Evolutionary conservation across 192 early-diverging fungal species (phyloP), one percentile per base, ranked within the genome.

Genomic region (Irineochytrium annulatum): DNA sequence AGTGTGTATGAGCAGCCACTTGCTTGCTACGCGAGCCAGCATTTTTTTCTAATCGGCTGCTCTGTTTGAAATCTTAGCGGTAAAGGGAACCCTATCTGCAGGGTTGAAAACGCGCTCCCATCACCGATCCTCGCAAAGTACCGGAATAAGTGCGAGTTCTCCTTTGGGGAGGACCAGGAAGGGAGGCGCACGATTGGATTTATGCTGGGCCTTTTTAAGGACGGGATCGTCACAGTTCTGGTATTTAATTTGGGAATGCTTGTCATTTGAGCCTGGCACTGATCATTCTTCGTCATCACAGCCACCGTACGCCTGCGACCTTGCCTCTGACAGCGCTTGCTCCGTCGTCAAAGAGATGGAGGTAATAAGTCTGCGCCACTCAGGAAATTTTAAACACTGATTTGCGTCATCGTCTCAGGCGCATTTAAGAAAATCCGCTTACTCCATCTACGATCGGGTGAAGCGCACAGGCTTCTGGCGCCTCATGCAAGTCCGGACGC

Each of bases 71-170:
- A 49, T 22, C 6, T 8, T 24, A 49, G 22, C n/a, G 46, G 37
- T 3, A 27, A 33, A 29, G 51, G 52, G n/a, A 44, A 58, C 13
- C 45, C 26, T 20, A n/a, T 62, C 11, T 79, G 72, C 35, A 53
- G 57, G 20, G 30, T 73, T 17, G 34, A 51, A 43, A 49, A 60
- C 6, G 39, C 62, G 1, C 45, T 79, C 8, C 63, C 69, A 8
- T 90, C 88, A 3, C 90, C 90, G 24, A 59, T 71, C 30, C 28
- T 66, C 14, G 59, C 77, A 30, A 77, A 76, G 2, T 91, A 90
- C 69, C 70, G 88, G 46, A 91, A 68, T 63, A 91, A 91, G 67
- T 88, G 85, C 62, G 90, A 91, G 67, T 91, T 89, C 58, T 75
- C 85, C 0, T 73, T 88, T 61, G 90, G 90, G 19, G 43, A 44